Base-by-base conservation (phyloP, 495 filamentous ascomycete genomes). In the Venustampulla echinocandica region DNA sequence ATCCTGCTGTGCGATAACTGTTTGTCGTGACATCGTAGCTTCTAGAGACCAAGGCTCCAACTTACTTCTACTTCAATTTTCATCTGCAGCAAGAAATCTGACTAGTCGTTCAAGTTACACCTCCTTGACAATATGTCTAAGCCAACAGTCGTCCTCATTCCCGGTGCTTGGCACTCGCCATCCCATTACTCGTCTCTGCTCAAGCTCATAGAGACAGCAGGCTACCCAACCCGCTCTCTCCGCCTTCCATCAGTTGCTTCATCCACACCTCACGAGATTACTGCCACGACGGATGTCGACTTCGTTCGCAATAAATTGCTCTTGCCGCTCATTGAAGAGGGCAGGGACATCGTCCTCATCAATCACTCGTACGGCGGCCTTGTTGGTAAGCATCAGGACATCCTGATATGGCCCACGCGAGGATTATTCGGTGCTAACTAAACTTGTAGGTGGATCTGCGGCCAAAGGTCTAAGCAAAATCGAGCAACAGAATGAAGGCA, bases 351-450 rank as follows among this genome's bases (percentile, higher is more conserved):
- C 0, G 45, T 69, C 15, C 43, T 67, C 0, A 25, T 61, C 2
- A 50, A 57, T 13, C 66, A 69, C 44, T 67, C 66, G 0, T 69
- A 66, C 32, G 58, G 63, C 27, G 64, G 63, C 6, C 32, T 64
- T 3, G 55, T 59, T 1, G 48, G 53, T 1, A 59, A n/a, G n/a
- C n/a, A n/a, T n/a, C n/a, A n/a, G n/a, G n/a, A n/a, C n/a, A n/a
- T n/a, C n/a, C n/a, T n/a, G n/a, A n/a, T n/a, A n/a, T n/a, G n/a
- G n/a, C n/a, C n/a, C n/a, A n/a, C n/a, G n/a, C n/a, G n/a, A n/a
- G n/a, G n/a, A n/a, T n/a, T n/a, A n/a, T n/a, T n/a, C n/a, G n/a
- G n/a, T n/a, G n/a, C n/a, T n/a, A n/a, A n/a, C n/a, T n/a, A n/a
- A n/a, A n/a, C n/a, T n/a, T n/a, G n/a, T n/a, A n/a, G n/a, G n/a